phyloP scores from a whole-genome alignment of 2,329 filamentous ascomycete genomes.

The Fusarium coffeatum region DNA sequence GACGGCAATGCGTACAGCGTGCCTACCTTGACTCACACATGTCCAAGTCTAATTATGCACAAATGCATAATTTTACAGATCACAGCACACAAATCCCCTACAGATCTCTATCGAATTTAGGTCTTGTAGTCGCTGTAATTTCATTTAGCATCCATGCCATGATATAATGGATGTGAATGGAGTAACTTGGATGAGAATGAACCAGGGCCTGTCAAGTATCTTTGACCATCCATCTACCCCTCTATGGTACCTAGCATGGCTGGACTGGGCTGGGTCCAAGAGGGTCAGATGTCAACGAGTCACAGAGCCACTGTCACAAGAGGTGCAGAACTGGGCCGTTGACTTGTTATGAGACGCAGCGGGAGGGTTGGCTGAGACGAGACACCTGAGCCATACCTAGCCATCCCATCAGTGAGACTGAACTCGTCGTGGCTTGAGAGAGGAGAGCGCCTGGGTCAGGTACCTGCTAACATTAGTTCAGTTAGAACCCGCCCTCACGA shows the following conservation, averaged over 20 bases:
- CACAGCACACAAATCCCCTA: conserved; percentile 2
- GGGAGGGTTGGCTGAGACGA: conserved; percentile 33
- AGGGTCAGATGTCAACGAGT: conserved; percentile 42
- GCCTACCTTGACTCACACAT: conserved; percentile 4
- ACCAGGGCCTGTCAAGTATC: not conserved
- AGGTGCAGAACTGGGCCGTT: conserved; percentile 23
- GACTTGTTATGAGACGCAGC: conserved; percentile 31
- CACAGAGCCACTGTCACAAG: conserved; percentile 42
- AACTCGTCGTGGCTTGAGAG: not conserved
- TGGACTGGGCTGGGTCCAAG: conserved; percentile 14
- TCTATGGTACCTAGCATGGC: conserved; percentile 8
- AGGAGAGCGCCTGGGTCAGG: not conserved
- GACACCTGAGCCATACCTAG: conserved; percentile 14
- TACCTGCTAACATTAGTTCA: not conserved
- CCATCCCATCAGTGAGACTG: conserved; percentile 2
- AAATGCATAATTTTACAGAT: conserved; percentile 25
- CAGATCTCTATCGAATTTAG: conserved; percentile 5
- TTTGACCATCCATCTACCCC: conserved; percentile 1
- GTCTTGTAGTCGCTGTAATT: conserved; percentile 11
- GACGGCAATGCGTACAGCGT: conserved; percentile 6
- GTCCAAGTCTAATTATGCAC: conserved; percentile 11
- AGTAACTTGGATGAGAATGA: not conserved
- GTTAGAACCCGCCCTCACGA: conserved; percentile 25
- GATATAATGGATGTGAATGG: conserved; percentile 33
- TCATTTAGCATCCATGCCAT: conserved; percentile 1